phyloP scores from a whole-genome alignment of 1,284 basidiomycete species.

The Taiwanofungus camphoratus region DNA sequence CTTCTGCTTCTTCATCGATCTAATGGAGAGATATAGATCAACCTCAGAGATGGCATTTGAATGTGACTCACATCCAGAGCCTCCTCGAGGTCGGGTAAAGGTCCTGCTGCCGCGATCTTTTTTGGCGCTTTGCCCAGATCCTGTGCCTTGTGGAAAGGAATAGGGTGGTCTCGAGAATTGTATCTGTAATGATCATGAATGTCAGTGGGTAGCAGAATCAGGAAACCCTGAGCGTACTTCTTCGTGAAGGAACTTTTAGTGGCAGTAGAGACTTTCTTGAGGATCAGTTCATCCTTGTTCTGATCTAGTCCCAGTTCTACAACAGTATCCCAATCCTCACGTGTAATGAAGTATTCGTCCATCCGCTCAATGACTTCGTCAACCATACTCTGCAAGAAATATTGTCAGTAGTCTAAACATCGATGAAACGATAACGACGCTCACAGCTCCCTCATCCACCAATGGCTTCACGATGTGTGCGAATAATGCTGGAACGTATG shows the following conservation, averaged over 20 bases:
- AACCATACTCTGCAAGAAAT: conserved; percentile 57
- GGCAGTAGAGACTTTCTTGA: conserved; percentile 81
- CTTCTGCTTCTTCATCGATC: conserved; percentile 37
- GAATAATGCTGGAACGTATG: conserved; percentile 85
- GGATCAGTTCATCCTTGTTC: conserved; percentile 63
- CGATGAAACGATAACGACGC: conserved; percentile 23
- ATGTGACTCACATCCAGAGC: conserved; percentile 53
- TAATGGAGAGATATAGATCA: conserved; percentile 16
- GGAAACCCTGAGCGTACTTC: conserved; percentile 48
- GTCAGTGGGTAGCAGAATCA: not conserved
- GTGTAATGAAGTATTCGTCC: conserved; percentile 92
- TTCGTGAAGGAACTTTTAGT: conserved; percentile 85
- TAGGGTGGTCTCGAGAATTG: conserved; percentile 82
- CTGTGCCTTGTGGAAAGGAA: conserved; percentile 84
- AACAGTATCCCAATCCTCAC: conserved; percentile 95
- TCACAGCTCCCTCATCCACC: conserved; percentile 59
- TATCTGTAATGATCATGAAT: conserved; percentile 48
- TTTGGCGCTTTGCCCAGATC: conserved; percentile 75
- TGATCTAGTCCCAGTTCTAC: conserved; percentile 89
- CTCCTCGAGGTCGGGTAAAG: conserved; percentile 86
- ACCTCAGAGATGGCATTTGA: not conserved
- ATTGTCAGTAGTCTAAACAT: not conserved
- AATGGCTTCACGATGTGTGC: conserved; percentile 79
- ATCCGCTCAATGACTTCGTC: conserved; percentile 81
- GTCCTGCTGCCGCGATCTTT: conserved; percentile 65